Evolutionary conservation across 1,139 yeast genomes (phyloP), one percentile per base, ranked within the genome.

Genomic region (Diutina siamensis): DNA sequence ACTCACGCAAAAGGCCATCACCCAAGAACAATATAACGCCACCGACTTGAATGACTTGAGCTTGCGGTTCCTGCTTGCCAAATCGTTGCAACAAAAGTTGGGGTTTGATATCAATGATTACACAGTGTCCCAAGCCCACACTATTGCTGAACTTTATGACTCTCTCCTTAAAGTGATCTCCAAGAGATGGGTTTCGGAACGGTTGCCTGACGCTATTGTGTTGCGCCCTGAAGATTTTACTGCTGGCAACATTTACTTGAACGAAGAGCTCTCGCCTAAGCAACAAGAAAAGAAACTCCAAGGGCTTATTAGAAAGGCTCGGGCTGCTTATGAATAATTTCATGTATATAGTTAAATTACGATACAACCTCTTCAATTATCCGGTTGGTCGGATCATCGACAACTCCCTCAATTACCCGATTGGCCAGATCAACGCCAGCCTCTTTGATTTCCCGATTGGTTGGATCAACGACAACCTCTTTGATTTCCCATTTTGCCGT

Each of bases 21-120:
- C 48, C 12, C 45, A 40, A 10, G 55, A 53, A 9, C 46, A 55
- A 1, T 63, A 57, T 46, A 44, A 50, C 7, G 44, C 46, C 3
- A 47, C 61, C 2, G 52, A 53, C 35, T 64, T 71, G 48, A 59
- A 64, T 44, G 80, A 83, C 56, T 67, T 85, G 48, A 53, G 61
- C n/a, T 59, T 67, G 48, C 72, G 94, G 57, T 85, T 87, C 57
- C 57, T 64, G 25, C 67, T 78, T 44, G 59, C 78, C 40, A 84
- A 83, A 58, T 55, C 57, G 22, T 66, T 86, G 44, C 88, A 83
- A 58, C 62, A 67, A 45, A 60, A 63, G 27, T 74, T 86, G 48
- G 84, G 89, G 8, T 66, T 81, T 47, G 69, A 76, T 35, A 71
- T 88, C 21, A 81, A 84, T 35, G 97, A 88, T 60, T 69, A 68